Evolutionary conservation across 2,329 filamentous ascomycete species (phyloP), one percentile per base, ranked within the genome.

Genomic region (Alternaria solani): DNA sequence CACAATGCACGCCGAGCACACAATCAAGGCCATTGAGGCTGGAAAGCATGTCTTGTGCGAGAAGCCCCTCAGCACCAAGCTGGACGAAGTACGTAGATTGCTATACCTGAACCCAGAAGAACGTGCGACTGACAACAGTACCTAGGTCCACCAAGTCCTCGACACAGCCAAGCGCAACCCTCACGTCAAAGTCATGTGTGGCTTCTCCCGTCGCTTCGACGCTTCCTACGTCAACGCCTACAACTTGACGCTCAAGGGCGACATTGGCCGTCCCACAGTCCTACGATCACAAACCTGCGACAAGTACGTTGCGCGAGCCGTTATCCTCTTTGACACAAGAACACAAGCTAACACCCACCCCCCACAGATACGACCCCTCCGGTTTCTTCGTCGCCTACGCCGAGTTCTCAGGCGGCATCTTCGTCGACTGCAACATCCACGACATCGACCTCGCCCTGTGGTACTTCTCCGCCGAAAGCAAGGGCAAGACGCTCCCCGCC

Each of bases 331-430:
- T 12, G 3, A 23, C 14, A 2, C 32, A 49, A 34, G 9, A 39
- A 30, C 32, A 41, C 1, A 2, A 25, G 12, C 49, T 61, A 36
- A 61, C 43, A 34, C 25, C 6, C n/a, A 3, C 14, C 20, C 8
- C 9, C 12, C 16, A 30, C 48, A 59, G 52, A 43, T 83, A 86
- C 57, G 87, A 90, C 60, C 86, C 87, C 0, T 83, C 82, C 0
- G 88, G 88, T 46, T 91, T 90, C 82, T 91, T 90, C 74, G 87
- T 91, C 55, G 81, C 84, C 23, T 91, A 91, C 76, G 87, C 89
- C 12, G 81, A 87, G 67, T 88, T 86, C 77, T 85, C 81, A 2
- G 89, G 89, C 34, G 88, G 88, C 23, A 89, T 91, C 72, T 91
- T 91, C 67, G 89, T 91, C 58, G 89, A 91, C 80, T 89, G 87